Conservation (phyloP, 1,139 yeast genomes). For the Kluyveromyces marxianus region DNA sequence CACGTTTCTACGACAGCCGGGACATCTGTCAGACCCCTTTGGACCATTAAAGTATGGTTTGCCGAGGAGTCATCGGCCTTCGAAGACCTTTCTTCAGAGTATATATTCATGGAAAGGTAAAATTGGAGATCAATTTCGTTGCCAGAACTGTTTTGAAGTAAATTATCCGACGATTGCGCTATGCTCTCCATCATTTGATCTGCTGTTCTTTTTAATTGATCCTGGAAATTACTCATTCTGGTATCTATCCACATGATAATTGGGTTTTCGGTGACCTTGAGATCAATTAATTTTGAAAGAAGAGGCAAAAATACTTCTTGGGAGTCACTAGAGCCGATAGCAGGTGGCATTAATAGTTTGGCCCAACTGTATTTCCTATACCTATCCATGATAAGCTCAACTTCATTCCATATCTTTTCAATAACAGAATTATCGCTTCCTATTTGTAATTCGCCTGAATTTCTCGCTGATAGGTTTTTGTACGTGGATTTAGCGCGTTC, state of each 20-base stretch:
- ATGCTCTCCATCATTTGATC: slow-evolving; percentile 31
- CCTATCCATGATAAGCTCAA: slow-evolving; percentile 53
- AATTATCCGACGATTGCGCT: slow-evolving; percentile 30
- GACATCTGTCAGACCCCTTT: slow-evolving; percentile 33
- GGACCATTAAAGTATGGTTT: slow-evolving; percentile 14
- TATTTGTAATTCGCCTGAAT: slow-evolving; percentile 5
- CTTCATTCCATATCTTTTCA: slow-evolving; percentile 58
- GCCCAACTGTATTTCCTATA: slow-evolving; percentile 62
- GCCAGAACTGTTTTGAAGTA: slow-evolving; percentile 27
- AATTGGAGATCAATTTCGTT: slow-evolving; percentile 23
- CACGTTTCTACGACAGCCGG: slow-evolving; percentile 47
- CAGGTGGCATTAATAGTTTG: slow-evolving; percentile 37
- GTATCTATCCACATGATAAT: slow-evolving; percentile 52
- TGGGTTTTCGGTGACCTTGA: slow-evolving; percentile 57
- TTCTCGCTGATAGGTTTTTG: slow-evolving; percentile 19
- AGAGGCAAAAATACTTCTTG: slow-evolving; percentile 46
- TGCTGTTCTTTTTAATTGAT: slow-evolving; percentile 33
- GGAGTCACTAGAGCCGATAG: slow-evolving; percentile 19
- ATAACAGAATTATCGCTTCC: slow-evolving; percentile 21
- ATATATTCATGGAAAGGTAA: slow-evolving; percentile 20
- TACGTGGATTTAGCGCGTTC: slow-evolving; percentile 42
- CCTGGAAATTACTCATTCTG: slow-evolving; percentile 37
- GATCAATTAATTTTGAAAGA: slow-evolving; percentile 51
- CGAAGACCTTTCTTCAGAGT: slow-evolving; percentile 12
- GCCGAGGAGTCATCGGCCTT: slow-evolving; percentile 5